A percentile compares a stretch with the other conserved stretches of the same genome.
phyloP scores from a whole-genome alignment of 257 asterid genomes.

The Capsicum rhomboideum region DNA sequence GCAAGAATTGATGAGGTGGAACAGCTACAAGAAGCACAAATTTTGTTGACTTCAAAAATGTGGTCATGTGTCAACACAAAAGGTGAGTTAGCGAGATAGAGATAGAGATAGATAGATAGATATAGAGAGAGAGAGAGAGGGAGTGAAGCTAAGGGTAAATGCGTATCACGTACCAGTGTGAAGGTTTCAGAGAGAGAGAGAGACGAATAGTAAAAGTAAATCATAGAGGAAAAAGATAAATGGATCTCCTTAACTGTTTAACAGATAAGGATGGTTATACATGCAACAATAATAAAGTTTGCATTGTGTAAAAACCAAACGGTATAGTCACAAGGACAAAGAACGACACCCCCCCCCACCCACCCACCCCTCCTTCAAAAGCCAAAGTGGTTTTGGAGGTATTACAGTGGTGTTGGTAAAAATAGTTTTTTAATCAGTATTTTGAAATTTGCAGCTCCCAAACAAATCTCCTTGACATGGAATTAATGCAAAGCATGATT shows the following conservation, averaged over 20 bases:
- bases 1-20: not conserved
- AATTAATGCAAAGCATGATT: not conserved
- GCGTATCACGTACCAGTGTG: not conserved
- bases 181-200: not conserved
- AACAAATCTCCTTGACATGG: not conserved
- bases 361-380: not conserved
- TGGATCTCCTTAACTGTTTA: not conserved
- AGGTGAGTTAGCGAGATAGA: not conserved
- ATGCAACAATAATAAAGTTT: not conserved
- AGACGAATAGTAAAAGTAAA: not conserved
- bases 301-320: not conserved
- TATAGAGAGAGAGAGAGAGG: not conserved
- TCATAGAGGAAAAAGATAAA: not conserved
- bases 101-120: no score
- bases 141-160: not conserved
- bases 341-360: not conserved
- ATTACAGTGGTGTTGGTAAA: not conserved
- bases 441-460: not conserved
- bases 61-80: not conserved
- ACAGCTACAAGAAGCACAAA: not conserved
- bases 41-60: not conserved
- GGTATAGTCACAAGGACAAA: not conserved
- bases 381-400: not conserved
- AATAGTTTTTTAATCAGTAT: not conserved
- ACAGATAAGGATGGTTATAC: not conserved